These are phyloP conservation scores for Curvularia spicifera DNA, from an alignment of 2,329 filamentous ascomycete species.

Conservation along the genomic window DNA sequence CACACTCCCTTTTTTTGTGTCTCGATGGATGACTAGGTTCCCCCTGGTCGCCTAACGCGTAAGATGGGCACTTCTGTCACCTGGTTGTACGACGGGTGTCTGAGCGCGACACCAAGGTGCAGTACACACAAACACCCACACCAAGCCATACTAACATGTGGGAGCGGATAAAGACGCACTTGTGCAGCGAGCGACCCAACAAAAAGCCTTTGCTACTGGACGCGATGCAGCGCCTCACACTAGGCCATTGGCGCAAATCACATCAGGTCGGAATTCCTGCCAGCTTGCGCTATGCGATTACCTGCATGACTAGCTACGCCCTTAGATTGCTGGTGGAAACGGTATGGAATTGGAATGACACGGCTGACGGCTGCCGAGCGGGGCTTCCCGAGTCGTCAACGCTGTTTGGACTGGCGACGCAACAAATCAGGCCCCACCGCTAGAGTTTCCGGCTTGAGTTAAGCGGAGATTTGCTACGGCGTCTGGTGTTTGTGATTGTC, in stretches of 20 bases:
- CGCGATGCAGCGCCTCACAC: slow-evolving; percentile 7
- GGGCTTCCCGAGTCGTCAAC: slow-evolving; percentile 30
- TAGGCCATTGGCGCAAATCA: slow-evolving; percentile 17
- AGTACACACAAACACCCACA: no score
- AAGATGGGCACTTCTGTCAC: background rate
- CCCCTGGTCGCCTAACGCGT: background rate
- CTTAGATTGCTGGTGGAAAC: slow-evolving; percentile 17
- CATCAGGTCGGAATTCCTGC: slow-evolving; percentile 6
- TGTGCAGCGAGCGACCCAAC: slow-evolving; percentile 1
- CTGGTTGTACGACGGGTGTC: background rate
- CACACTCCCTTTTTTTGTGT: slow-evolving; percentile 4
- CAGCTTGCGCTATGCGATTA: slow-evolving; percentile 27
- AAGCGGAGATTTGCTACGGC: slow-evolving; percentile 7
- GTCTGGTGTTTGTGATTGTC: slow-evolving; percentile 1
- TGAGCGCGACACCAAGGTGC: background rate
- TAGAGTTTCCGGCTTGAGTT: slow-evolving; percentile 10
- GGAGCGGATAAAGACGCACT: background rate
- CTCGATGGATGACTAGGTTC: background rate
- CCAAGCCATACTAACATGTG: no score
- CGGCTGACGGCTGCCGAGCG: slow-evolving; percentile 29
- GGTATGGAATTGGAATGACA: slow-evolving; percentile 6
- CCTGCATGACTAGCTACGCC: slow-evolving; percentile 28
- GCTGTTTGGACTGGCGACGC: slow-evolving; percentile 12
- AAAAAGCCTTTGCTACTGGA: slow-evolving; percentile 8
- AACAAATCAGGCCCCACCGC: slow-evolving; percentile 19